Conservation (phyloP, 2,329 filamentous ascomycete genomes). For the Penicillium crustosum region DNA sequence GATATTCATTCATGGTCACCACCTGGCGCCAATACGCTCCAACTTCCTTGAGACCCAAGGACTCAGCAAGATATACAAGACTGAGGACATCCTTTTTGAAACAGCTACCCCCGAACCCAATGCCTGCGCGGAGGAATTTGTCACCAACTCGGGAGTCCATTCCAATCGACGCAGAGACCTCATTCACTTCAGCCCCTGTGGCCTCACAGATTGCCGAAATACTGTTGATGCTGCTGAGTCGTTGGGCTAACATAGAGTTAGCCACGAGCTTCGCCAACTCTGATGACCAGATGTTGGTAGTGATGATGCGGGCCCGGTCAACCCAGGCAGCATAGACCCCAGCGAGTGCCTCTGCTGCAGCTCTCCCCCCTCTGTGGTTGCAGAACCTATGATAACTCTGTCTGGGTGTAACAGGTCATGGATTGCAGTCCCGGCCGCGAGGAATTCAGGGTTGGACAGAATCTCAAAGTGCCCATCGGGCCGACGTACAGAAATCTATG, state of each 20-base stretch:
- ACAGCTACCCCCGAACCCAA: constrained; percentile 77
- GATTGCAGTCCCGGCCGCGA: constrained; percentile 74
- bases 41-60: constrained; percentile 67
- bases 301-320: constrained; percentile 63
- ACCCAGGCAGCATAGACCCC: constrained; percentile 71
- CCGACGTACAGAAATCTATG: constrained; percentile 39
- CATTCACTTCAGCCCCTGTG: constrained; percentile 70
- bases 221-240: constrained; percentile 77
- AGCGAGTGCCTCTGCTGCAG: constrained; percentile 63
- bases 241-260: constrained; percentile 77
- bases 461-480: constrained; percentile 69
- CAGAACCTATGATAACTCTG: constrained; percentile 71
- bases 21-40: constrained; percentile 74
- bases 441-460: constrained; percentile 77
- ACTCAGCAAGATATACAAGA: constrained; percentile 71
- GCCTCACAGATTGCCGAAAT: constrained; percentile 75
- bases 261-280: constrained; percentile 76
- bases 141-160: constrained; percentile 69
- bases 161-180: constrained; percentile 67
- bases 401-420: constrained; percentile 68
- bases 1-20: constrained; percentile 73
- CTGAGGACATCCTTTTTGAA: constrained; percentile 78
- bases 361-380: constrained; percentile 58
- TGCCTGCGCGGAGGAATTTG: constrained; percentile 69
- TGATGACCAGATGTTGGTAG: constrained; percentile 72